Evolutionary conservation across 164 flowering plant genomes (phyloP).

Genomic region (Saururus chinensis): DNA sequence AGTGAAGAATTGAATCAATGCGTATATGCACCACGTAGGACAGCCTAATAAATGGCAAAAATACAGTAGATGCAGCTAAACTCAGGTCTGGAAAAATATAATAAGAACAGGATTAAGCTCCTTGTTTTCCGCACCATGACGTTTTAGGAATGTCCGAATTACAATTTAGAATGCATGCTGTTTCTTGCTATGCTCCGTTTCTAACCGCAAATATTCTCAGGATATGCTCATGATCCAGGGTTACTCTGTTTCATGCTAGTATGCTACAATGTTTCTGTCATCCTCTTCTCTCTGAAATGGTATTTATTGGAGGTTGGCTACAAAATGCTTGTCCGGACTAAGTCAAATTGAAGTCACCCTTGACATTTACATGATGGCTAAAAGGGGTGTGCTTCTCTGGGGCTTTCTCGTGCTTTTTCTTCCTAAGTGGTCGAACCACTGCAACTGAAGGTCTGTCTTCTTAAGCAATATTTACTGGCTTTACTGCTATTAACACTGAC

Average conservation of each 20-base stretch:
- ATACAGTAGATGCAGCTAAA: background rate
- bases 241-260: too few species aligned
- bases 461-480: background rate
- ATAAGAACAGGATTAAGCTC: background rate
- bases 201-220: background rate
- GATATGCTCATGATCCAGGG: conserved; percentile 5
- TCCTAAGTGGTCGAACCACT: background rate
- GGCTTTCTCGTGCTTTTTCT: background rate
- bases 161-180: background rate
- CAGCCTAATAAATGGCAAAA: background rate
- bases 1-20: too few species aligned
- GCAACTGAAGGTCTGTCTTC: background rate
- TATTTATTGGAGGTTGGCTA: background rate
- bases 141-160: background rate
- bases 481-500: too few species aligned
- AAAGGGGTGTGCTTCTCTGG: background rate
- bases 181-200: background rate
- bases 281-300: background rate
- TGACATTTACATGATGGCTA: background rate
- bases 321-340: background rate
- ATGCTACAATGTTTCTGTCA: background rate
- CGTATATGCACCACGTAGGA: too few species aligned
- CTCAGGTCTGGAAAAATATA: background rate
- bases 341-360: background rate
- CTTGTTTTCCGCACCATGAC: background rate